Conservation (phyloP, 257 asterid species). For the Plantago major region DNA sequence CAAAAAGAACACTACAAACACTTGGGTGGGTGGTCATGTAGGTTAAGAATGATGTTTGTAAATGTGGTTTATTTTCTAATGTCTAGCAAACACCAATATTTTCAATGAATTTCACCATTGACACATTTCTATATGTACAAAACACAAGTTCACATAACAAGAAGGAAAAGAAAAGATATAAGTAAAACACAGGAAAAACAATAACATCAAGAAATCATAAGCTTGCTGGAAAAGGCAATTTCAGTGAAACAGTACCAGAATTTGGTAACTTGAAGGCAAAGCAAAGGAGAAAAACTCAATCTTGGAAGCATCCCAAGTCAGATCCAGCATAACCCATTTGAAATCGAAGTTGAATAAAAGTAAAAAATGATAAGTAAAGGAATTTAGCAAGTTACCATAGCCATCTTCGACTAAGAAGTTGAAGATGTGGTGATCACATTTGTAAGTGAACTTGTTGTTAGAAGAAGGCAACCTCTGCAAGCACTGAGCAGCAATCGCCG, state of each 20-base stretch:
- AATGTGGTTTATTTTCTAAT: too few relatives aligned
- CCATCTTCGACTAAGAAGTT: slow-evolving; percentile 64
- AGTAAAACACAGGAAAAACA: too few relatives aligned
- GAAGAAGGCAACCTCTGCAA: slow-evolving; percentile 50
- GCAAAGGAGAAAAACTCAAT: slow-evolving; percentile 20
- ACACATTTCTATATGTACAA: not conserved
- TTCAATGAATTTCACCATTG: not conserved
- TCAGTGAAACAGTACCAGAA: not conserved
- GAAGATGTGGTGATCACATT: slow-evolving; percentile 61
- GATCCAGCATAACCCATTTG: slow-evolving; percentile 47
- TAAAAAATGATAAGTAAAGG: too few relatives aligned
- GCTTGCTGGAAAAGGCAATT: too few relatives aligned
- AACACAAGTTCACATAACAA: not conserved
- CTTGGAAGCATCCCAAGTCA: slow-evolving; percentile 24
- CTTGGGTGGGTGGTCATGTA: too few relatives aligned
- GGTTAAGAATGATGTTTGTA: too few relatives aligned
- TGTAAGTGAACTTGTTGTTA: slow-evolving; percentile 56
- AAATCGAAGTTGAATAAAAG: slow-evolving; percentile 2
- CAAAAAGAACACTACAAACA: too few relatives aligned
- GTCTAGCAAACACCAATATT: too few relatives aligned
- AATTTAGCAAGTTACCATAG: slow-evolving; percentile 32
- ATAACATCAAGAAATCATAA: not conserved
- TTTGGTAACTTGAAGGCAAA: slow-evolving; percentile 18
- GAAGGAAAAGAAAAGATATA: not conserved
- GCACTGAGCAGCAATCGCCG: slow-evolving; percentile 70